phyloP scores from a whole-genome alignment of 1,139 yeast species.

The Suhomyces bolitotheri region DNA sequence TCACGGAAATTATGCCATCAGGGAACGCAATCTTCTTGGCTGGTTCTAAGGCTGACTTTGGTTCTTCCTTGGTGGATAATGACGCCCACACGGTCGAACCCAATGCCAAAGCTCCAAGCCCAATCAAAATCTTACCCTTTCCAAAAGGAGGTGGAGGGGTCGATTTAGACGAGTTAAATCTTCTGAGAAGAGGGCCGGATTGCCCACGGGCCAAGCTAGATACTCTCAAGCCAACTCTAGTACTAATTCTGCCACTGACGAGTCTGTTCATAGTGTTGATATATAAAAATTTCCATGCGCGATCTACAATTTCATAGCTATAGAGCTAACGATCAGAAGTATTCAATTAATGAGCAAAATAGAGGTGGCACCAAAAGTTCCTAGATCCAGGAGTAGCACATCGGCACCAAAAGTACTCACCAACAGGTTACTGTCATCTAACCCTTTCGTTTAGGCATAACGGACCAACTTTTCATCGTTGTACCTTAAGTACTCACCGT shows the following conservation, averaged over 20 bases:
- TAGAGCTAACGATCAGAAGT: no score
- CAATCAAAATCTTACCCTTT: constrained; percentile 29
- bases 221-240: no score
- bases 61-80: constrained; percentile 45
- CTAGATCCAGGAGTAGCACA: no score
- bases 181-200: constrained; percentile 6
- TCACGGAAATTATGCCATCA: constrained; percentile 67
- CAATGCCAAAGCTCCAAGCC: constrained; percentile 40
- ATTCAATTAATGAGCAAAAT: no score
- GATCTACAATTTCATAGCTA: no score
- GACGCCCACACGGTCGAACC: constrained; percentile 51
- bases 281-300: constrained; percentile 2
- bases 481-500: constrained; percentile 67
- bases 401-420: no score
- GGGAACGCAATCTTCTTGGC: constrained; percentile 45
- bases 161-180: constrained; percentile 23
- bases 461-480: constrained; percentile 37
- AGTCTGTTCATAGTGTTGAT: constrained; percentile 7
- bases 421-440: no score
- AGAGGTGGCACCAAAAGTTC: no score
- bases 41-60: constrained; percentile 51
- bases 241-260: constrained; percentile 3
- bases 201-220: no score
- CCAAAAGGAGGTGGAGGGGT: constrained; percentile 18
- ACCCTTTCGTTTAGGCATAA: constrained; percentile 25